These are phyloP conservation scores for Sordariomycetes sp. DNA, from an alignment of 2,329 filamentous ascomycete species.

Conservation along the genomic window DNA sequence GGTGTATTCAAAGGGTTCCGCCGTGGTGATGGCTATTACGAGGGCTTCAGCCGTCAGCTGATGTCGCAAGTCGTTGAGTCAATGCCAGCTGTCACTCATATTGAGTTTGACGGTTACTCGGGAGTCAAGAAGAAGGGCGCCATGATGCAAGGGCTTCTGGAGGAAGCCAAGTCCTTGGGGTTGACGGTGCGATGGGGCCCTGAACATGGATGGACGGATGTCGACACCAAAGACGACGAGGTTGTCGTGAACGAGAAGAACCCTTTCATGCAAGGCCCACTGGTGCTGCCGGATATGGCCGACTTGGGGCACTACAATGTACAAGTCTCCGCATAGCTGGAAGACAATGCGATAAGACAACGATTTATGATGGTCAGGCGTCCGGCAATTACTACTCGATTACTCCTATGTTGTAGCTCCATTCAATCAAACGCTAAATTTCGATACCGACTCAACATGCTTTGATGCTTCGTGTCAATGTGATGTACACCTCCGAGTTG, in stretches of 20 bases:
- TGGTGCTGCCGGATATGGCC: too few relatives aligned
- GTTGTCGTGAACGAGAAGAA: not conserved
- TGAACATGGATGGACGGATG: conserved; percentile 55
- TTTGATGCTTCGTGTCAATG: too few relatives aligned
- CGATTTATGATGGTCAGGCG: too few relatives aligned
- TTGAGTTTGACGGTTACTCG: conserved; percentile 63
- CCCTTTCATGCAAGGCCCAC: not conserved
- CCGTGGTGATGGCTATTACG: conserved; percentile 58
- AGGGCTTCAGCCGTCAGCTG: conserved; percentile 52
- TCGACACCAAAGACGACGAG: conserved; percentile 23
- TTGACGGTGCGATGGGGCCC: conserved; percentile 58
- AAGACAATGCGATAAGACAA: too few relatives aligned
- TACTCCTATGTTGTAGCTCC: too few relatives aligned
- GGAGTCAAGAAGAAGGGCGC: conserved; percentile 56
- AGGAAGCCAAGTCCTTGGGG: conserved; percentile 35
- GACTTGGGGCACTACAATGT: too few relatives aligned
- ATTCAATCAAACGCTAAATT: too few relatives aligned
- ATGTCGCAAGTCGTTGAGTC: conserved; percentile 46
- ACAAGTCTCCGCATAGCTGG: not conserved
- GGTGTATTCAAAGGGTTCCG: conserved; percentile 60
- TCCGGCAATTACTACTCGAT: too few relatives aligned
- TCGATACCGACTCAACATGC: not conserved
- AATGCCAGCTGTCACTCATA: conserved; percentile 43
- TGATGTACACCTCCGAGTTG: too few relatives aligned
- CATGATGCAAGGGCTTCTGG: conserved; percentile 53